Base-by-base conservation (phyloP, 164 flowering plant species). In the Stephania yunnanensis region DNA sequence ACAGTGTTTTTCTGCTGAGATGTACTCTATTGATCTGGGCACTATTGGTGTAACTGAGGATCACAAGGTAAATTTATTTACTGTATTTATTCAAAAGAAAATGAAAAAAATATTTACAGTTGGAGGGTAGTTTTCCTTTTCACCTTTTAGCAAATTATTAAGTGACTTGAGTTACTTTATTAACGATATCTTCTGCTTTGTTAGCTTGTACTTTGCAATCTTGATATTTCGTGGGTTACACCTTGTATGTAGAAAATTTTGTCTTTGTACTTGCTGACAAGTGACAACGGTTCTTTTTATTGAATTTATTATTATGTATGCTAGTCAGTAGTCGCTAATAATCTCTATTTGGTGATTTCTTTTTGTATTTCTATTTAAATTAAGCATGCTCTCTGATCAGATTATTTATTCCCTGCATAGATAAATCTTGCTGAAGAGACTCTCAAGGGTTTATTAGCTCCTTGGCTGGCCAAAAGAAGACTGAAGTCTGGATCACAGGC, bases 1-100 rank as follows among this genome's bases (percentile, higher is more conserved):
- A n/a, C 99, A 93, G 80, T 95, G 98, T 84, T 95, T 95, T 85
- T 88, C 93, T 63, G 99, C 99, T 5, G 99, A 95, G 84, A 95
- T 93, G 98, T 95, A 95, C 82, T 91, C 98, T 78, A 88, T 82
- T 73, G 99, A 95, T 80, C 92, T 95, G 36, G 85, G 85, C 75
- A 93, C 92, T 76, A 63, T 79, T 65, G 99, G 92, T 70, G 92
- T 90, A 78, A 88, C 95, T 69, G 99, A 95, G 80, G 99, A 95
- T 81, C 95, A 90, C 83, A 95, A 95, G 98, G 99, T 95, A 71
- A 53, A 50, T 50, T 11, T 15, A 50, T 48, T 48, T 48, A 48
- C 8, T 48, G 8, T 12, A 48, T 12, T 48, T 48, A 12, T 50
- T 15, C 11, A 50, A 50, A 50, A 50, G 55, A 9, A 50, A 36